Percentiles rank a stretch among this genome's conserved stretches.
phyloP scores from a whole-genome alignment of 164 flowering plant genomes.

The Hamamelis virginiana region DNA sequence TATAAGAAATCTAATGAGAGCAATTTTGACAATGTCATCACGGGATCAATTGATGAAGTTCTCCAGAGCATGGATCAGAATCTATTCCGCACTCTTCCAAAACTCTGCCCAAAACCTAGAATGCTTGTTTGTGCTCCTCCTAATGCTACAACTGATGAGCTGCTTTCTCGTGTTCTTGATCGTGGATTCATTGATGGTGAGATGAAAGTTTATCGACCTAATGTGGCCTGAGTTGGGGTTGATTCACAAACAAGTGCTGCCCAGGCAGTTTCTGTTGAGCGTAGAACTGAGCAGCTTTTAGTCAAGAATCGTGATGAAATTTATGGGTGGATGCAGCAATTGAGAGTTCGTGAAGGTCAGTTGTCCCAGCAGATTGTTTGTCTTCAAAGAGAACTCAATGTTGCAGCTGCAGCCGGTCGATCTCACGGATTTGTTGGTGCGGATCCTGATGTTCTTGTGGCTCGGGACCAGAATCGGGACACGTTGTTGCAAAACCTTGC shows the following conservation, averaged over 20 bases:
- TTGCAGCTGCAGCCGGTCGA: conserved; percentile 72
- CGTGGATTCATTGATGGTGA: conserved; percentile 99
- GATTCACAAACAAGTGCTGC: conserved; percentile 96
- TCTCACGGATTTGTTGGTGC: conserved; percentile 96
- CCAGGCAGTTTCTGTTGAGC: conserved; percentile 96
- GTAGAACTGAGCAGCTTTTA: conserved; percentile 92
- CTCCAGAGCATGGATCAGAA: conserved; percentile 93
- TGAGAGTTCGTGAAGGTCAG: conserved; percentile 62
- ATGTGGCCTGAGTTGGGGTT: conserved; percentile 97
- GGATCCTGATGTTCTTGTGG: conserved; percentile 87
- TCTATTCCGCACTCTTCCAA: conserved; percentile 87
- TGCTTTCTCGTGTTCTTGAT: conserved; percentile 92
- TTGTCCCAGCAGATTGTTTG: conserved; percentile 64
- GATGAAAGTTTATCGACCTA: conserved; percentile 93
- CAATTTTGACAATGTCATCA: conserved; percentile 47
- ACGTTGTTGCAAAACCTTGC: conserved; percentile 80
- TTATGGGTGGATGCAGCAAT: conserved; percentile 70
- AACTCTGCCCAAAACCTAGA: conserved; percentile 91
- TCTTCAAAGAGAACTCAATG: conserved; percentile 76
- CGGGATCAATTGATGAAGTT: conserved; percentile 91
- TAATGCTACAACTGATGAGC: conserved; percentile 98
- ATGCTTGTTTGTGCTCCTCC: conserved; percentile 99
- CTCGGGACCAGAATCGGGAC: conserved; percentile 83
- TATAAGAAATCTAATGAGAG: conserved; percentile 68
- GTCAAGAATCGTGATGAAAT: conserved; percentile 69